Conservation (phyloP, 139 green algal genomes). For the Dunaliella sp. region DNA sequence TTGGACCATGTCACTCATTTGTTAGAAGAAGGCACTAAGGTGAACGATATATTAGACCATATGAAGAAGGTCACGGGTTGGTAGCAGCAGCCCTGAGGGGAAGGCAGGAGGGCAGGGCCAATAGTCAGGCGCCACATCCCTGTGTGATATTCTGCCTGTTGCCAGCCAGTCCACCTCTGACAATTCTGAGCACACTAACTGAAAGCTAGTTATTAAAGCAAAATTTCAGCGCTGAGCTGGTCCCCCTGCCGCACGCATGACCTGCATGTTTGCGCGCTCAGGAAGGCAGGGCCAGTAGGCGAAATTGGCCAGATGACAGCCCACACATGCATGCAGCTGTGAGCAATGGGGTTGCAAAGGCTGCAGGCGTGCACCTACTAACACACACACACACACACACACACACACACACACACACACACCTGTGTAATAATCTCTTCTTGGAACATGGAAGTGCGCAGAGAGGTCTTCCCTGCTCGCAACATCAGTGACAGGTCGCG, state of each 20-base stretch:
- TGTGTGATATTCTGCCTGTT: not conserved
- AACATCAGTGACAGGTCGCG: slow-evolving; percentile 59
- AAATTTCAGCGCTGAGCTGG: no score
- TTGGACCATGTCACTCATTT: no score
- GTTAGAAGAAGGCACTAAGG: no score
- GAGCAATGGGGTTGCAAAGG: no score
- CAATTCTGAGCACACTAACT: no score
- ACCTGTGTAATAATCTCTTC: slow-evolving; percentile 77
- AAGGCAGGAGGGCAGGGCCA: slow-evolving; percentile 80
- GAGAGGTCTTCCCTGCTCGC: slow-evolving; percentile 51
- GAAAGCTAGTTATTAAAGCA: no score
- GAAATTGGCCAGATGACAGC: no score
- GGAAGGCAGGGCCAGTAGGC: no score
- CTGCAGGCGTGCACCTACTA: slow-evolving; percentile 1
- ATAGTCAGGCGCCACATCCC: slow-evolving; percentile 20
- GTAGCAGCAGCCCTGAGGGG: slow-evolving; percentile 82
- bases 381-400: not conserved
- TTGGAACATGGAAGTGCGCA: slow-evolving; percentile 66
- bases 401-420: no score
- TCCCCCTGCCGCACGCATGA: no score
- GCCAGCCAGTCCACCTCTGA: not conserved
- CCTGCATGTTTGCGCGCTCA: no score
- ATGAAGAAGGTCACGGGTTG: slow-evolving; percentile 49
- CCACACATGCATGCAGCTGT: no score
- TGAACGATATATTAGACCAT: not conserved